These are phyloP conservation scores for Mortierella antarctica DNA, from an alignment of 192 early-diverging fungal genomes.

Conservation along the genomic window DNA sequence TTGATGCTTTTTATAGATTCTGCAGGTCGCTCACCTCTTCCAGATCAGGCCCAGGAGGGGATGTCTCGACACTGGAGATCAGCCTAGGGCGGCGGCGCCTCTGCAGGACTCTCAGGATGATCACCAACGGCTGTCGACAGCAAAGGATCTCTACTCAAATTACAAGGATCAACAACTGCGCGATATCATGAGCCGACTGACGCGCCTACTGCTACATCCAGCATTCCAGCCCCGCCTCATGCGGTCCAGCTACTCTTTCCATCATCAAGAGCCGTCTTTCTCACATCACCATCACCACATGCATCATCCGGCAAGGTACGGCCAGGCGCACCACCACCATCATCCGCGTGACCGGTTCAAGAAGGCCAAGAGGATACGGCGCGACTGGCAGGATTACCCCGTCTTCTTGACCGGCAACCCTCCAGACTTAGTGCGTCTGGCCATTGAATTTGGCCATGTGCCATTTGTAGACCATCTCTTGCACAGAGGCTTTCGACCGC, in stretches of 20 bases:
- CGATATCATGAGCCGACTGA: conserved; percentile 26
- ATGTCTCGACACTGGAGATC: neutral
- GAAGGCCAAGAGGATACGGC: conserved; percentile 19
- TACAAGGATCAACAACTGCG: conserved; percentile 30
- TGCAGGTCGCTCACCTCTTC: conserved; percentile 39
- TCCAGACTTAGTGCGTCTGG: conserved; percentile 36
- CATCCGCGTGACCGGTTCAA: neutral
- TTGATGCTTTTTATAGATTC: conserved; percentile 14
- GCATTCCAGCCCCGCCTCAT: conserved; percentile 42
- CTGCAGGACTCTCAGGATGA: neutral
- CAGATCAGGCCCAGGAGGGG: conserved; percentile 36
- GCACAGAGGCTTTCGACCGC: conserved; percentile 38
- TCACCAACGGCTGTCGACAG: neutral
- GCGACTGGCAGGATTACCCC: conserved; percentile 42
- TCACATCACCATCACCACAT: neutral
- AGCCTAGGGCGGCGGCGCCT: neutral
- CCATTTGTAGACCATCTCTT: conserved; percentile 47
- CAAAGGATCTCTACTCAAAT: conserved; percentile 12
- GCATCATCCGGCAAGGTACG: neutral
- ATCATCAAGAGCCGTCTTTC: conserved; percentile 2
- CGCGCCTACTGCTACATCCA: conserved; percentile 14
- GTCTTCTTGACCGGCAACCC: conserved; percentile 48
- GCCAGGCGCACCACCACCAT: neutral
- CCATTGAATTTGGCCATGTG: conserved; percentile 46
- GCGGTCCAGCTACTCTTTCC: conserved; percentile 50